Base-by-base conservation (phyloP, 176 grass and related monocot species). In the Phoenix roebelenii region DNA sequence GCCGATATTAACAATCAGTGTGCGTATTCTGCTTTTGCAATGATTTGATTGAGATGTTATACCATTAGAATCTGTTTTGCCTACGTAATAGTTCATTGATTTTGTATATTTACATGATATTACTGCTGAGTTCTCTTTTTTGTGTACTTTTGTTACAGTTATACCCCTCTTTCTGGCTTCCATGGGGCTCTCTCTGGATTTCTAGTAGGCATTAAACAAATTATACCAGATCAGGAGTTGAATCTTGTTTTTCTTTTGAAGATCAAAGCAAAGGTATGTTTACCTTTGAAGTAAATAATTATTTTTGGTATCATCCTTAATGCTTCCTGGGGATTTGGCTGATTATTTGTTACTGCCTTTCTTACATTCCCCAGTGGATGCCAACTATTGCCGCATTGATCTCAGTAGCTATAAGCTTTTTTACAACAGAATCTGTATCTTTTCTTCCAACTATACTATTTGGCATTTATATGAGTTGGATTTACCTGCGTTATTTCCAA, bases 401-500 rank as follows among this genome's bases (percentile, higher is more conserved):
- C 51, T 84, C 81, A 35, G 23, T 98, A 71, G 58, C 59, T 50
- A 73, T 77, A 60, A 92, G 84, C 76, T 83, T 98, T 76, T 85
- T 88, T 3, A 22, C 78, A 24, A 65, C 75, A 48, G 78, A 92
- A 18, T 65, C 83, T 59, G 70, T 98, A 52, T 83, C 84, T 53
- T 92, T 80, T 58, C 78, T 98, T 25, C 93, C 87, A 74, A 59
- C 82, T 65, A 44, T 98, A 72, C 24, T 98, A 63, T 98, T 83
- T 85, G 93, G 93, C 63, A 88, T 88, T 66, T 98, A 98, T 75
- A 77, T 85, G 75, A 88, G 93, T 68, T 98, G 93, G 93, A 88
- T 88, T 75, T 98, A 98, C 70, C 72, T 92, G 67, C 82, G 93
- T 18, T 92, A 92, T 77, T 98, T 98, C 57, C 93, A 98, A 88